These are phyloP conservation scores for Pyrenochaeta sp. DNA, from an alignment of 2,329 filamentous ascomycete species.

Conservation along the genomic window DNA sequence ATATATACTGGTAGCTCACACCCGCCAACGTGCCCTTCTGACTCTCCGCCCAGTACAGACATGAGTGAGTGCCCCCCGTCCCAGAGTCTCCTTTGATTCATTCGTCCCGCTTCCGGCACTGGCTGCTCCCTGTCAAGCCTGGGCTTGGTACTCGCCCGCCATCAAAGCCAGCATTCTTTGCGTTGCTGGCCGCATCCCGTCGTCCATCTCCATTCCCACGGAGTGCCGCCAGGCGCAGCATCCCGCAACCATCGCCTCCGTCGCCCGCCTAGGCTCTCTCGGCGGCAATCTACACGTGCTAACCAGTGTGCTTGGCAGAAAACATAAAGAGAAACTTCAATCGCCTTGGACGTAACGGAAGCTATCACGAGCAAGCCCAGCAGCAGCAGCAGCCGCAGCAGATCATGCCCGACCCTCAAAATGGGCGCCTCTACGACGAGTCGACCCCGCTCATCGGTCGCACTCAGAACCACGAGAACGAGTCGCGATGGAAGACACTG, in stretches of 20 bases:
- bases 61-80: conserved; percentile 35
- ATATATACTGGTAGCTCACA: conserved; percentile 19
- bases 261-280: conserved; percentile 1
- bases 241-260: background rate
- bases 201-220: background rate
- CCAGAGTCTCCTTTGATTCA: conserved; percentile 11
- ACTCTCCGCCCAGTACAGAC: conserved; percentile 10
- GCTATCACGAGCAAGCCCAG: conserved; percentile 9
- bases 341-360: conserved; percentile 36
- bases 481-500: conserved; percentile 37
- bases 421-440: conserved; percentile 39
- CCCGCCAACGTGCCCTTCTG: conserved; percentile 11
- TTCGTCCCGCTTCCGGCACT: conserved; percentile 10
- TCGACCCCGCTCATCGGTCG: conserved; percentile 40
- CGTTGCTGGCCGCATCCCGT: background rate
- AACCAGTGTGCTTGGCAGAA: conserved; percentile 29
- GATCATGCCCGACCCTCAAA: conserved; percentile 35
- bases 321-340: conserved; percentile 46
- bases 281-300: conserved; percentile 5
- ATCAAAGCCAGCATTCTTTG: conserved; percentile 5
- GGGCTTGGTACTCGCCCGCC: conserved; percentile 12
- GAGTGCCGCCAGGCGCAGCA: conserved; percentile 9
- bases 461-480: conserved; percentile 25
- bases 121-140: conserved; percentile 10
- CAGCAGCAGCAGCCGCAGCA: conserved; percentile 9